These are phyloP conservation scores for Paraurostyla sp. DNA, from an alignment of 73 alveolate species.

Conservation along the genomic window DNA sequence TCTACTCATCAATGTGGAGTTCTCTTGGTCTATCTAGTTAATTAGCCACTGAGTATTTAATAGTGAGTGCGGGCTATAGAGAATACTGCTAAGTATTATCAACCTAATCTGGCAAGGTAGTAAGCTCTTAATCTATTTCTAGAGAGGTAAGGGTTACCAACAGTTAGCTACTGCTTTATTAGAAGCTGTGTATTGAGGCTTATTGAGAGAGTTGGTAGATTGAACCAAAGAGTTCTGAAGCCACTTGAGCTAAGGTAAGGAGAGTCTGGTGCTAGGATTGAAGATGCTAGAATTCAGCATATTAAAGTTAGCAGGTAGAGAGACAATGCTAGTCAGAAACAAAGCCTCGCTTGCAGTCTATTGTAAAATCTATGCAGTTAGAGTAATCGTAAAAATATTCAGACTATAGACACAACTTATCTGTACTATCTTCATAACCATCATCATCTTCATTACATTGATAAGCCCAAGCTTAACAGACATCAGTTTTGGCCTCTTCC, in stretches of 20 bases:
- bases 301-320: background rate
- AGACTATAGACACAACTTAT: background rate
- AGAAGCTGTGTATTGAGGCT: no score
- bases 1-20: background rate
- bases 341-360: constrained; percentile 15
- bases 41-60: background rate
- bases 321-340: background rate
- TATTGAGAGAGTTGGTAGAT: background rate
- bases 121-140: constrained; percentile 38
- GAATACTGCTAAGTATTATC: background rate
- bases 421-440: background rate
- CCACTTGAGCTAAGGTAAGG: background rate
- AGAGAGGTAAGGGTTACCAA: background rate
- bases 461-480: constrained; percentile 35
- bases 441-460: background rate
- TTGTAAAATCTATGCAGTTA: constrained; percentile 30
- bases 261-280: constrained; percentile 5
- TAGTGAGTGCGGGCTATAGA: background rate
- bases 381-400: background rate
- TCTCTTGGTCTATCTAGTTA: constrained; percentile 32
- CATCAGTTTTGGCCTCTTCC: background rate
- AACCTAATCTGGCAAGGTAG: no score
- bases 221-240: constrained; percentile 14
- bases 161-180: background rate
- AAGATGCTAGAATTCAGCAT: background rate